phyloP scores from a whole-genome alignment of 768 basidiomycete genomes.

The Tricholomella constricta region DNA sequence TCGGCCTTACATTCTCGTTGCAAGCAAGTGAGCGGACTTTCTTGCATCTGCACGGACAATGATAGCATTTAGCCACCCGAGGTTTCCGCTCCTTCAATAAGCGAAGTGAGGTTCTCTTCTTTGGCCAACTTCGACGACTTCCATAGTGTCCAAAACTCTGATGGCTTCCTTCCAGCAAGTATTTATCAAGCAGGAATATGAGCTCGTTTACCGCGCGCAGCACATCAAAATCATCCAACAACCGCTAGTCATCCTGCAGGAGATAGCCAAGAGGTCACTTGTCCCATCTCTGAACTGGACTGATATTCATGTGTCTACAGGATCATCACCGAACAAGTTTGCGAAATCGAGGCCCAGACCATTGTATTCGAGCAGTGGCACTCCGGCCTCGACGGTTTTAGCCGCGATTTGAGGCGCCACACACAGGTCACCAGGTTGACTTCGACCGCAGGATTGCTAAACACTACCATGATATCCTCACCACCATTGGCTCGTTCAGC shows the following conservation, averaged over 20 bases:
- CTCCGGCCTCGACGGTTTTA: slow-evolving; percentile 40
- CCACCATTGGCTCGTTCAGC: slow-evolving; percentile 38
- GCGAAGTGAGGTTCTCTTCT: slow-evolving; percentile 43
- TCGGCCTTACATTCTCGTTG: slow-evolving; percentile 31
- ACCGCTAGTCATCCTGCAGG: slow-evolving; percentile 43
- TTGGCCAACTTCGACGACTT: slow-evolving; percentile 46
- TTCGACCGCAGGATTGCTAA: slow-evolving; percentile 39
- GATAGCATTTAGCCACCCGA: slow-evolving; percentile 17
- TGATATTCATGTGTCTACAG: slow-evolving; percentile 21
- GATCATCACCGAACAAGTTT: slow-evolving; percentile 48
- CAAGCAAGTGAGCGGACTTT: too few species aligned
- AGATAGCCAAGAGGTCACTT: slow-evolving; percentile 46
- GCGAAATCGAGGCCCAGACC: slow-evolving; percentile 51
- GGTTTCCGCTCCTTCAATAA: slow-evolving; percentile 31
- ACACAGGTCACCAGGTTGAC: slow-evolving; percentile 39
- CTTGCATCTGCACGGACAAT: too few species aligned
- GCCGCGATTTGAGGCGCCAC: slow-evolving; percentile 41
- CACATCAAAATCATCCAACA: slow-evolving; percentile 46
- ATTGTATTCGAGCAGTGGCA: slow-evolving; percentile 47
- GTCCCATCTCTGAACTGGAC: background rate
- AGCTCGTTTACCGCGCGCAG: slow-evolving; percentile 42
- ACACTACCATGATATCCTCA: slow-evolving; percentile 35
- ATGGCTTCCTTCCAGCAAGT: slow-evolving; percentile 36
- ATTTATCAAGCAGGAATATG: slow-evolving; percentile 34
- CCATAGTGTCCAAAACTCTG: slow-evolving; percentile 46